Evolutionary conservation across 352 stramenopile genomes (phyloP).

Genomic region (Phytophthora fragariaefolia): DNA sequence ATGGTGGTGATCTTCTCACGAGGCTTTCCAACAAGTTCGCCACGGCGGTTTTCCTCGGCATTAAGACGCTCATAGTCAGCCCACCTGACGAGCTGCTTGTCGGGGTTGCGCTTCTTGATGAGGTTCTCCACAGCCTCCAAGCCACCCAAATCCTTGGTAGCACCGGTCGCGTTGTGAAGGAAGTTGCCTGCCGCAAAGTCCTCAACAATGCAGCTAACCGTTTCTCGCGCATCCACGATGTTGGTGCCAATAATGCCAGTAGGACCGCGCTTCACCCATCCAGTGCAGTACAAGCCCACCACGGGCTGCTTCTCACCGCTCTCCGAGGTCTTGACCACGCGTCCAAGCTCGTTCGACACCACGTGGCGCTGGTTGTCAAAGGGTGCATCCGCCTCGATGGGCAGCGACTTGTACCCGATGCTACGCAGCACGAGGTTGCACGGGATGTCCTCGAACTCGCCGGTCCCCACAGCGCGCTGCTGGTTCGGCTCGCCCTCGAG

Average conservation of each 20-base stretch:
- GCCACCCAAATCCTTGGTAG: conserved; percentile 30
- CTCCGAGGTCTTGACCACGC: conserved; percentile 53
- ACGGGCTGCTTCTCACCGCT: conserved; percentile 47
- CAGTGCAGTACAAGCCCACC: conserved; percentile 94
- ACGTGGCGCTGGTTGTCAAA: conserved; percentile 86
- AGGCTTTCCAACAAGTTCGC: conserved; percentile 64
- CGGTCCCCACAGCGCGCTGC: conserved; percentile 88
- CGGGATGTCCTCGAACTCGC: conserved; percentile 86
- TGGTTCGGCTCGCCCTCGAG: conserved; percentile 85
- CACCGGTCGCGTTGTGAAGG: conserved; percentile 33
- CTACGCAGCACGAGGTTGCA: conserved; percentile 82
- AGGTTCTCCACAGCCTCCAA: conserved; percentile 54
- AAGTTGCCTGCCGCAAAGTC: conserved; percentile 76
- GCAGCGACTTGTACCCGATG: conserved; percentile 93
- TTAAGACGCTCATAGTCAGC: conserved; percentile 67
- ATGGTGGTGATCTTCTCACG: conserved; percentile 87
- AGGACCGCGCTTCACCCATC: conserved; percentile 98
- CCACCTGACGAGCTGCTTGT: conserved; percentile 79
- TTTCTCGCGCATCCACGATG: conserved; percentile 97
- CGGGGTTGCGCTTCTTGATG: conserved; percentile 53
- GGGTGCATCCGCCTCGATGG: conserved; percentile 64
- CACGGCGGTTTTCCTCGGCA: conserved; percentile 66
- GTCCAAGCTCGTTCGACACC: conserved; percentile 66
- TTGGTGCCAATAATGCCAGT: conserved; percentile 99
- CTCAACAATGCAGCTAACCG: conserved; percentile 92